A percentile compares a stretch with the other conserved stretches of the same genome.
phyloP scores from a whole-genome alignment of 1,139 yeast genomes.

The Lodderomyces oxycetoniae region DNA sequence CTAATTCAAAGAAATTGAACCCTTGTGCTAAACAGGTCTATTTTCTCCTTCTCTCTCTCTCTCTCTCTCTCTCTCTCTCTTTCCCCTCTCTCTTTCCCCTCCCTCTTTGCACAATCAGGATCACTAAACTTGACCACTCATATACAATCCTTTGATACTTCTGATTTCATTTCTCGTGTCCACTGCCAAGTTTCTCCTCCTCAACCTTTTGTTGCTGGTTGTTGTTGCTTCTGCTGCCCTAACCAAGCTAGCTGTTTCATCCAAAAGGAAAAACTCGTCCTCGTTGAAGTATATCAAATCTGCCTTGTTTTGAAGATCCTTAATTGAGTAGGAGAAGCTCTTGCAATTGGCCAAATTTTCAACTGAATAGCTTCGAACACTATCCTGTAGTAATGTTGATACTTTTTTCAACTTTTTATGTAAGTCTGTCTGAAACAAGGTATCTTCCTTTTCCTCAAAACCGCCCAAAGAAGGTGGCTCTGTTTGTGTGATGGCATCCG shows the following conservation, averaged over 20 bases:
- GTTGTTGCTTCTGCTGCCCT: neutral
- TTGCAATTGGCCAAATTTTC: constrained; percentile 35
- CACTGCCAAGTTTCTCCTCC: constrained; percentile 29
- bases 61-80: no score
- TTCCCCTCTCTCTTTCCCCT: no score
- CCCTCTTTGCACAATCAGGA: no score
- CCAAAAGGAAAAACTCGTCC: constrained; percentile 10
- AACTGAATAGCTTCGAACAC: constrained; percentile 25
- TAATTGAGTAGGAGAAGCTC: constrained; percentile 26
- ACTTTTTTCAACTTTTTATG: constrained; percentile 23
- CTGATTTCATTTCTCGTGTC: constrained; percentile 41
- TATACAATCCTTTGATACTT: constrained; percentile 40
- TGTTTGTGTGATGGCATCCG: constrained; percentile 41
- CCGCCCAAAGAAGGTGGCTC: constrained; percentile 2
- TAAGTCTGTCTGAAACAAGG: constrained; percentile 24
- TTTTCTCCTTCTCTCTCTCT: no score
- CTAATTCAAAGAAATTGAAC: neutral
- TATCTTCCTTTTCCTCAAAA: constrained; percentile 22
- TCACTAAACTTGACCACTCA: constrained; percentile 33
- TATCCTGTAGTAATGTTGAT: constrained; percentile 20
- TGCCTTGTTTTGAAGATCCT: constrained; percentile 34
- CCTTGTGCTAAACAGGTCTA: no score
- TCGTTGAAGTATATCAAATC: constrained; percentile 31
- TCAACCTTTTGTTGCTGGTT: constrained; percentile 7
- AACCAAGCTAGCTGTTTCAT: neutral